Base-by-base conservation (phyloP, 2,329 filamentous ascomycete genomes). In the Cordyceps tenuipes region DNA sequence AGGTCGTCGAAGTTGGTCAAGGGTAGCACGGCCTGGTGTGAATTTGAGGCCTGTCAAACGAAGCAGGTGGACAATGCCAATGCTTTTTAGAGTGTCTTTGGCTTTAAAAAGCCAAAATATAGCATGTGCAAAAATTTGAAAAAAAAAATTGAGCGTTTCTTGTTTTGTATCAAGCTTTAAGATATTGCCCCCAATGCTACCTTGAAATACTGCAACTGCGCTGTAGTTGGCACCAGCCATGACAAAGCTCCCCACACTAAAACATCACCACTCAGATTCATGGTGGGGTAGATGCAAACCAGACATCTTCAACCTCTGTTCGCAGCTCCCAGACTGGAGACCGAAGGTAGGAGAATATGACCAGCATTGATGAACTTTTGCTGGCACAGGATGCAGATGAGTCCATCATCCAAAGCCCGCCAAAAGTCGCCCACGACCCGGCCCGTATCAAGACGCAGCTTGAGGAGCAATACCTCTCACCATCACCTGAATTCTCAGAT, bases 391-490 rank as follows among this genome's bases (percentile, higher is more conserved):
- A 67, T n/a, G 62, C 64, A 31, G 63, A 60, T 36, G 64, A 57
- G 23, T 48, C 54, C 49, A 46, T 49, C 52, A 21, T 57, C 59
- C 64, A 62, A 15, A 17, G 41, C 29, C 31, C 46, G 56, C 58
- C 59, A 10, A 64, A 64, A 4, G 54, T 50, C 13, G 46, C 59
- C 19, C 69, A 79, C 72, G 79, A 81, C 73, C 79, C 80, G 44
- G 78, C 84, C n/a, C 80, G 81, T 36, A 76, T 93, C 62, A 90
- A 90, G 73, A 76, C 77, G 50, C 80, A 85, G 62, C 81, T 97
- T 5, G 91, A 96, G 73, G 69, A 81, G 59, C 85, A 89, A 51
- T 94, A 93, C 68, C 78, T 99, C 29, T 85, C 84, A 2, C 93
- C 94, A 0, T 90, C 90, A 1, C 81, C 85, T 5, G 82, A 82